Conservation (phyloP, 306 rosid species). For the Prunus salicina region DNA sequence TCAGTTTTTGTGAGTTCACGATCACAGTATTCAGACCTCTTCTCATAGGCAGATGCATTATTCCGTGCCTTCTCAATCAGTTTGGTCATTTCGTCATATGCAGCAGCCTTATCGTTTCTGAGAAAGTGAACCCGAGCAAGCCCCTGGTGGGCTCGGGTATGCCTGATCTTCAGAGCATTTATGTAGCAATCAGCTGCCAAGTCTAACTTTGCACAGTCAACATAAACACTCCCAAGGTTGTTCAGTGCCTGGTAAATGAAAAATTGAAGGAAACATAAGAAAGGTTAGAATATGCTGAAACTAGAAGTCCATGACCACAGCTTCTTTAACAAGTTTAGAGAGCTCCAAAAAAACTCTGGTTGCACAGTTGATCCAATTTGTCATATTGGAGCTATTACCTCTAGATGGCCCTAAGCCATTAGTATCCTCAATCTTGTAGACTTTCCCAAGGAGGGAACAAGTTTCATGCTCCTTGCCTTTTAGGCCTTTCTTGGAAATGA, state of each 20-base stretch:
- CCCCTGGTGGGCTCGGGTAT: slow-evolving; percentile 94
- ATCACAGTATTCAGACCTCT: slow-evolving; percentile 89
- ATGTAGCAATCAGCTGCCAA: slow-evolving; percentile 84
- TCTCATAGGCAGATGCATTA: slow-evolving; percentile 87
- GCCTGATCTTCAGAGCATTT: slow-evolving; percentile 82
- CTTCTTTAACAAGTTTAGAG: background rate
- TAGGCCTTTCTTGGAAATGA: background rate
- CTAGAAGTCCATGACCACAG: background rate
- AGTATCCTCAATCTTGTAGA: background rate
- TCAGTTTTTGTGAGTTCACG: slow-evolving; percentile 76
- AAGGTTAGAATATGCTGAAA: slow-evolving; percentile 4
- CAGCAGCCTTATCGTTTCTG: slow-evolving; percentile 56
- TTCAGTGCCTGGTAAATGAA: slow-evolving; percentile 65
- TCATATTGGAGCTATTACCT: background rate
- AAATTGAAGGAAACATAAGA: slow-evolving; percentile 16
- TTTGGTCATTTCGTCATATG: slow-evolving; percentile 80
- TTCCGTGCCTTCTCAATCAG: slow-evolving; percentile 71
- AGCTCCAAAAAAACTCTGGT: background rate
- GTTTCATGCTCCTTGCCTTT: background rate
- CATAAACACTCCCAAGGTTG: slow-evolving; percentile 93
- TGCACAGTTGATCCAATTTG: background rate
- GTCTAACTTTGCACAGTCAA: slow-evolving; percentile 68
- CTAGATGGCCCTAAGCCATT: background rate
- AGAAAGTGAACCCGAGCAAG: slow-evolving; percentile 91
- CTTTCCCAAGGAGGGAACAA: background rate